Conservation (phyloP, 352 stramenopile genomes). For the Pythium guiyangense region DNA sequence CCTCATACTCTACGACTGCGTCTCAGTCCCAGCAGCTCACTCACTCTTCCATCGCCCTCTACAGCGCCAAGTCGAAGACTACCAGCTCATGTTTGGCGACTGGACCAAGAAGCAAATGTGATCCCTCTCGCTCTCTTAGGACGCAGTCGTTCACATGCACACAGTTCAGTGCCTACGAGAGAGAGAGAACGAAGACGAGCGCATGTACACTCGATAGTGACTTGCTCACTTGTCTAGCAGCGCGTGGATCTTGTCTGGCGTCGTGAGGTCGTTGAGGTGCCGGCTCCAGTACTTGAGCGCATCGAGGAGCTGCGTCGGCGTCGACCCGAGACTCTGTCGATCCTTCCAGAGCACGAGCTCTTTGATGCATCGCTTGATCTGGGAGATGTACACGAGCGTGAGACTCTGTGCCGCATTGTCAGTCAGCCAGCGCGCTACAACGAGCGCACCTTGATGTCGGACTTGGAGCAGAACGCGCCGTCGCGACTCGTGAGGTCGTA, state of each 20-base stretch:
- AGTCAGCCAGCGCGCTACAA: neutral
- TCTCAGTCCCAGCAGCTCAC: neutral
- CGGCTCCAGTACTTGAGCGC: slow-evolving; percentile 50
- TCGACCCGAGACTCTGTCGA: slow-evolving; percentile 14
- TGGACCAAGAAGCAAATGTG: slow-evolving; percentile 83
- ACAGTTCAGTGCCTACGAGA: no score
- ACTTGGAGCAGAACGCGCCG: slow-evolving; percentile 47
- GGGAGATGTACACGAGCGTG: neutral
- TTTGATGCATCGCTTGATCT: slow-evolving; percentile 63
- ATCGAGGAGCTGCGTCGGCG: slow-evolving; percentile 35
- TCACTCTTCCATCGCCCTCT: neutral
- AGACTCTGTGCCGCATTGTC: neutral
- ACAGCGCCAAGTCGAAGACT: slow-evolving; percentile 70
- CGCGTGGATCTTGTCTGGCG: slow-evolving; percentile 37
- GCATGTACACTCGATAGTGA: slow-evolving; percentile 6
- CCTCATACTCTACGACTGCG: neutral
- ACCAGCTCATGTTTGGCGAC: slow-evolving; percentile 61
- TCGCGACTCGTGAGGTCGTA: slow-evolving; percentile 48
- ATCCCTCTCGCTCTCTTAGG: neutral
- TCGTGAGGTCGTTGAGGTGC: slow-evolving; percentile 45
- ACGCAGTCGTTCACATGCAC: neutral
- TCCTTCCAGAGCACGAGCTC: slow-evolving; percentile 37
- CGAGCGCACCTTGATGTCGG: slow-evolving; percentile 41
- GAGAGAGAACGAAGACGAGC: neutral
- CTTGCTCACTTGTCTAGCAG: slow-evolving; percentile 26